These are phyloP conservation scores for Boletales sp. DNA, from an alignment of 768 basidiomycete genomes.

Conservation along the genomic window DNA sequence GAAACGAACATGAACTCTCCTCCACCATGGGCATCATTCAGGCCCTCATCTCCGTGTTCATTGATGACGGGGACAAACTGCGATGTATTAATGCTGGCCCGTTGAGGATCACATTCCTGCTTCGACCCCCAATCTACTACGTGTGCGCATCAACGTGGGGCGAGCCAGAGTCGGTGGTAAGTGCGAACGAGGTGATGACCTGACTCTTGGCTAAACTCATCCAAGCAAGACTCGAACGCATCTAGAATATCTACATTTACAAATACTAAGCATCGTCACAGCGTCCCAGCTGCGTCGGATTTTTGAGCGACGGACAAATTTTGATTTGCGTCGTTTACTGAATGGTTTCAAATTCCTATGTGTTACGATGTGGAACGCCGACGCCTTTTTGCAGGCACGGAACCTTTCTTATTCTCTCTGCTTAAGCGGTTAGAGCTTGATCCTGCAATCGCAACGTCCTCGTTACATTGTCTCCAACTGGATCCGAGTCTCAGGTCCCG, in stretches of 20 bases:
- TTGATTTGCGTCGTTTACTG: constrained; percentile 77
- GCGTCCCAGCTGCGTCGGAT: constrained; percentile 79
- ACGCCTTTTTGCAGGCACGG: constrained; percentile 57
- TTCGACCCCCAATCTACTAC: constrained; percentile 87
- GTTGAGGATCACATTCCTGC: constrained; percentile 81
- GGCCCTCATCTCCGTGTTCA: constrained; percentile 92
- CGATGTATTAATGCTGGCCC: constrained; percentile 81
- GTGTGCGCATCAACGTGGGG: constrained; percentile 90
- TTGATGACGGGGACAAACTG: constrained; percentile 85
- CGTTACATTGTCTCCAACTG: constrained; percentile 76
- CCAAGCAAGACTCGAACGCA: constrained; percentile 87
- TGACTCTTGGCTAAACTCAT: constrained; percentile 33
- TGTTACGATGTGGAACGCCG: not conserved
- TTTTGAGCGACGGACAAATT: constrained; percentile 88
- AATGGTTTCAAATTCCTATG: constrained; percentile 42
- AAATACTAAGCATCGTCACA: constrained; percentile 88
- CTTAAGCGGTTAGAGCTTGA: constrained; percentile 71
- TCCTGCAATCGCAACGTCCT: constrained; percentile 77
- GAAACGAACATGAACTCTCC: constrained; percentile 59
- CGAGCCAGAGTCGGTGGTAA: constrained; percentile 93
- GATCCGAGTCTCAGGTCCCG: constrained; percentile 65
- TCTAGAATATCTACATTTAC: constrained; percentile 92
- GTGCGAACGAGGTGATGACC: constrained; percentile 26
- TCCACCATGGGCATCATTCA: constrained; percentile 91
- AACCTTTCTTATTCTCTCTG: constrained; percentile 73